Evolutionary conservation across 2,329 filamentous ascomycete genomes (phyloP), one percentile per base, ranked within the genome.

Genomic region (Phaeosphaeriaceae sp.): DNA sequence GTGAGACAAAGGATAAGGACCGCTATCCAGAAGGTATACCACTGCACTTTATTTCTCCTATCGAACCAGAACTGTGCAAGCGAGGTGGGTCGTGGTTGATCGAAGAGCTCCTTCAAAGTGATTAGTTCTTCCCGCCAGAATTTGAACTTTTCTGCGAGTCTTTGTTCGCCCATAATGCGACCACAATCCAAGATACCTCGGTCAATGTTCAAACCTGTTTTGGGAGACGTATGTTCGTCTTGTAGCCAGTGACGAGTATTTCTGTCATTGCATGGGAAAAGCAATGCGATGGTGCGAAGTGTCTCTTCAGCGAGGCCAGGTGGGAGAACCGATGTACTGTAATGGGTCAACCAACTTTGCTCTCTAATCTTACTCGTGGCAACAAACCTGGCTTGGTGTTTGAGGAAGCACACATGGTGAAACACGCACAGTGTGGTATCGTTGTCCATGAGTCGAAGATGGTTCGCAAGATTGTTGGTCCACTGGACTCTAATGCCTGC

Each of bases 41-140:
- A 82, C 49, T 83, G 80, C 0, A 77, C 74, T 1, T 75, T 72
- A 28, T 80, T 78, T 3, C 80, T 63, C 5, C 76, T 59, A 52
- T 83, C 80, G 51, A 74, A 65, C 80, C 80, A 83, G 78, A 77
- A 81, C 48, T 81, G 76, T 0, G 66, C 67, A 1, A 82, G 42
- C 0, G 72, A 78, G 56, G 40, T 70, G 77, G 19, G 62, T 67
- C 5, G 80, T 77, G 43, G 71, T 60, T 1, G 78, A 61, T 54
- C 82, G 74, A 59, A 83, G 78, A 46, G 79, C 80, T 5, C 74
- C 64, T 82, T 81, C 1, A 83, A 60, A 1, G 79, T 76, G 1
- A 54, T 49, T 6, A 55, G 17, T n/a, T 58, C 54, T 10, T 59
- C 50, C 30, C 56, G 55, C 56, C 49, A 59, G 47, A 48, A 55